Evolutionary conservation across 768 basidiomycete genomes (phyloP).

Genomic region (Suillus ampliporus): DNA sequence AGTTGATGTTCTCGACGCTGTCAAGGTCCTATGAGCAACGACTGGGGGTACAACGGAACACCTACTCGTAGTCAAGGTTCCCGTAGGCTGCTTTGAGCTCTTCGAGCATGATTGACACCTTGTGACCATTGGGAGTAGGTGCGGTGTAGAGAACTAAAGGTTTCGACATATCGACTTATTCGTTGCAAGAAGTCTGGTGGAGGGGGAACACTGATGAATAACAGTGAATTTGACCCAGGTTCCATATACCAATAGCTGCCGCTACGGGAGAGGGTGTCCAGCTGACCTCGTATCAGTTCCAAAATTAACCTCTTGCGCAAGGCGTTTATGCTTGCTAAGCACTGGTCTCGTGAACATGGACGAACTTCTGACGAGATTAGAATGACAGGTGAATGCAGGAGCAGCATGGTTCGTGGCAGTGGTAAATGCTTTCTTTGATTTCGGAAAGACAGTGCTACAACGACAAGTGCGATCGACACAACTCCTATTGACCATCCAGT

Average conservation of each 20-base stretch:
- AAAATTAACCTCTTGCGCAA: conserved; percentile 1
- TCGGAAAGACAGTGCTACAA: background rate
- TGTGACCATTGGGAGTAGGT: conserved; percentile 65
- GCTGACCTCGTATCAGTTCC: background rate
- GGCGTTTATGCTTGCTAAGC: background rate
- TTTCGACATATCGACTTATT: conserved; percentile 26
- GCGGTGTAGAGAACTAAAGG: conserved; percentile 41
- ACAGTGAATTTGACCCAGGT: too few species aligned
- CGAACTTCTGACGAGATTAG: background rate
- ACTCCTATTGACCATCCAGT: background rate
- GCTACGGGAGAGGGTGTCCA: background rate
- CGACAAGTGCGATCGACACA: background rate
- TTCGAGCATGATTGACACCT: conserved; percentile 60
- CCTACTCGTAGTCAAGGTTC: conserved; percentile 56
- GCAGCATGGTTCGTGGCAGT: background rate
- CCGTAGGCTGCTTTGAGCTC: conserved; percentile 65
- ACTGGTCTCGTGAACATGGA: background rate
- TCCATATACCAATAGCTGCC: background rate
- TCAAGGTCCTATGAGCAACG: conserved; percentile 4
- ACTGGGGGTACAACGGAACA: background rate
- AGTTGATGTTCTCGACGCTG: conserved; percentile 59
- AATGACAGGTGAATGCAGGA: background rate
- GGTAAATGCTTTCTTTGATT: background rate
- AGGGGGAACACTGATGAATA: background rate
- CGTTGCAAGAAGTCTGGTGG: background rate